A percentile compares a stretch with the other conserved stretches of the same genome.
These are phyloP conservation scores for Chaetomium globosum DNA, from an alignment of 2,329 filamentous ascomycete species.

Conservation along the genomic window DNA sequence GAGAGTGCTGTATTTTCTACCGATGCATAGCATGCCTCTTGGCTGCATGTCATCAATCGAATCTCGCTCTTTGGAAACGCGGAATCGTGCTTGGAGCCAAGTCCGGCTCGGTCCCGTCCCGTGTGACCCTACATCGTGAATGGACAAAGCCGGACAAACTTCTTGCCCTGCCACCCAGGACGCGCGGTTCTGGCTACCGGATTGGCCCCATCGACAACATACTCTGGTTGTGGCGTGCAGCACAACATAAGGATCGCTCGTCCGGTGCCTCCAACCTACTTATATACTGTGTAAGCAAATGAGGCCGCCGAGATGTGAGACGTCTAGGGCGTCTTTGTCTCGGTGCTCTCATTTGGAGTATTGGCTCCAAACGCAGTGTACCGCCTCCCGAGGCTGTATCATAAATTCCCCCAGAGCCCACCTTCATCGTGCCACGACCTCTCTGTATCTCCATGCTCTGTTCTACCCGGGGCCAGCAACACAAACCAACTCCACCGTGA, in stretches of 20 bases:
- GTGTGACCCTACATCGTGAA: not conserved
- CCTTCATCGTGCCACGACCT: not conserved
- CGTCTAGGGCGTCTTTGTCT: not conserved
- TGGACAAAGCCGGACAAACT: constrained; percentile 1
- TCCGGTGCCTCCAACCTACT: not conserved
- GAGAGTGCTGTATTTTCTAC: not conserved
- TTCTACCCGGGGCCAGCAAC: not conserved
- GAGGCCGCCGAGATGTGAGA: not conserved
- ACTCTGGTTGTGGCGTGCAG: not conserved
- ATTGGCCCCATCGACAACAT: not conserved
- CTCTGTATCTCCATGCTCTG: not conserved
- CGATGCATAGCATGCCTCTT: not conserved
- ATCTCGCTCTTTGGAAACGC: not conserved
- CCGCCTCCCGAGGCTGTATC: not conserved
- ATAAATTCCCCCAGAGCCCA: not conserved
- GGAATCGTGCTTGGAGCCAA: not conserved
- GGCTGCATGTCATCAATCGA: not conserved
- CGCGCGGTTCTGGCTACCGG: not conserved
- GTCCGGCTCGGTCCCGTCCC: constrained; percentile 7
- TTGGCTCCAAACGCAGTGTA: not conserved
- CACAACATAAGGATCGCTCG: not conserved
- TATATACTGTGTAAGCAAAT: not conserved
- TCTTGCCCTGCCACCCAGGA: not conserved
- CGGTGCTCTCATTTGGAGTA: not conserved
- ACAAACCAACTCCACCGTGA: not conserved